Conservation (phyloP, 2,329 filamentous ascomycete genomes). For the Sporothrix inflata region DNA sequence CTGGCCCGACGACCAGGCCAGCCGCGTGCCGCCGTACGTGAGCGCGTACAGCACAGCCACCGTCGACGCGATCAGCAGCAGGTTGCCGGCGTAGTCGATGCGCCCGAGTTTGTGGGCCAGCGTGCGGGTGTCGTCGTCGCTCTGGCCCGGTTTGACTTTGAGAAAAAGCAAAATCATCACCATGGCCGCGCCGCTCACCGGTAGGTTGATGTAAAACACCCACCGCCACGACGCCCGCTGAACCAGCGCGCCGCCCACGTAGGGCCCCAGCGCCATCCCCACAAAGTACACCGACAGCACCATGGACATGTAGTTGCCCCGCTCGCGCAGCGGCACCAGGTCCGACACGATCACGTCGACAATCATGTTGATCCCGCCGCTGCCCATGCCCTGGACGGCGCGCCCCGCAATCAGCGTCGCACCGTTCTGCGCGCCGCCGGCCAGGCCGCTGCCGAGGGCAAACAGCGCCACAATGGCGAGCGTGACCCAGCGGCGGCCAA, state of each 20-base stretch:
- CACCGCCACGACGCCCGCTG: slow-evolving; percentile 34
- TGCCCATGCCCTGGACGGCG: slow-evolving; percentile 42
- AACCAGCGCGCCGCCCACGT: slow-evolving; percentile 33
- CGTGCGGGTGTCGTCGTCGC: slow-evolving; percentile 18
- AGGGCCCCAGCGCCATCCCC: slow-evolving; percentile 33
- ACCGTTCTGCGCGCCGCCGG: slow-evolving; percentile 37
- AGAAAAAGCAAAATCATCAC: slow-evolving; percentile 39
- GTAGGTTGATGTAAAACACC: slow-evolving; percentile 51
- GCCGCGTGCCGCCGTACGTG: slow-evolving; percentile 46
- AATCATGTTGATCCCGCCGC: slow-evolving; percentile 40
- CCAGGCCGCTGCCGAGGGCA: slow-evolving; percentile 37
- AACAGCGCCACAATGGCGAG: slow-evolving; percentile 55
- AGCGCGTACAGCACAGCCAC: slow-evolving; percentile 49
- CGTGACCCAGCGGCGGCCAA: slow-evolving; percentile 57
- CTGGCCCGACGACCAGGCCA: slow-evolving; percentile 46
- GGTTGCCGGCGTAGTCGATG: slow-evolving; percentile 50
- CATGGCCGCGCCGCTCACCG: slow-evolving; percentile 54
- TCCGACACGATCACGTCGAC: slow-evolving; percentile 37
- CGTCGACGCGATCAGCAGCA: slow-evolving; percentile 45
- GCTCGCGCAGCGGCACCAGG: slow-evolving; percentile 34
- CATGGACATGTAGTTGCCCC: slow-evolving; percentile 34
- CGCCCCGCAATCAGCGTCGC: slow-evolving; percentile 40
- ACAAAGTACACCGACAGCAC: slow-evolving; percentile 33
- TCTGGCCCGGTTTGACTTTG: slow-evolving; percentile 8
- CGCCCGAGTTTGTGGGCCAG: slow-evolving; percentile 38